These are phyloP conservation scores for rapeseed (Brassica napus) DNA, from an alignment of 345 rosid genomes.

Conservation along the genomic window DNA sequence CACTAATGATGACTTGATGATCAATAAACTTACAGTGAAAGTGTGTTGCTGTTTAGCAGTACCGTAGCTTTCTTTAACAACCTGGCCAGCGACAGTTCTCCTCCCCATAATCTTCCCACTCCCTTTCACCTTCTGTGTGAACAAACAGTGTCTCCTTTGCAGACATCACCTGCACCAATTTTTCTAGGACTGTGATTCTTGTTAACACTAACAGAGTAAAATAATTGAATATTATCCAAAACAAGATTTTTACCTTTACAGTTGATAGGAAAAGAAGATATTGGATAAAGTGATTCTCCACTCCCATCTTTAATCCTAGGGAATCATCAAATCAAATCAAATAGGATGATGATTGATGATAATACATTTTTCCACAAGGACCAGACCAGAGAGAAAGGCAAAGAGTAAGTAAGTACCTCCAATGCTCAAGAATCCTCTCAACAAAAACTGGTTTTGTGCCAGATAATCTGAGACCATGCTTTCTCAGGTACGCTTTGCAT, in stretches of 20 bases:
- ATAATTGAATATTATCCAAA: not conserved
- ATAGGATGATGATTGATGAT: not conserved
- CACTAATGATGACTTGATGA: no score
- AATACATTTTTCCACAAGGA: not conserved
- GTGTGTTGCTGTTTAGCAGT: constrained; percentile 76
- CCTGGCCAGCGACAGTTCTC: constrained; percentile 66
- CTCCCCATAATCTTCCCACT: constrained; percentile 49
- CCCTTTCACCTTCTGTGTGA: constrained; percentile 54
- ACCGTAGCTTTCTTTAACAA: constrained; percentile 74
- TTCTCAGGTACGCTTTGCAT: constrained; percentile 58
- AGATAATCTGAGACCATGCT: constrained; percentile 52
- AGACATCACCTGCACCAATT: constrained; percentile 64
- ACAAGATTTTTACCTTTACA: constrained; percentile 49
- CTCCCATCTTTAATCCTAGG: constrained; percentile 56
- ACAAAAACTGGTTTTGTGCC: constrained; percentile 52
- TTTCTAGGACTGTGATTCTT: no score
- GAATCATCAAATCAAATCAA: not conserved
- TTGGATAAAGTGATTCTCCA: constrained; percentile 53
- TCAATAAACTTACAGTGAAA: constrained; percentile 52
- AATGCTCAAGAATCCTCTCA: constrained; percentile 56
- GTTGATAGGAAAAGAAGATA: constrained; percentile 53
- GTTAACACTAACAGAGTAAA: not conserved
- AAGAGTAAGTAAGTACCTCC: constrained; percentile 55
- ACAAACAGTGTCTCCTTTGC: constrained; percentile 65
- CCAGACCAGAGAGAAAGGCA: not conserved